These are phyloP conservation scores for Leishmania braziliensis DNA, from an alignment of 208 protist species.

Conservation along the genomic window DNA sequence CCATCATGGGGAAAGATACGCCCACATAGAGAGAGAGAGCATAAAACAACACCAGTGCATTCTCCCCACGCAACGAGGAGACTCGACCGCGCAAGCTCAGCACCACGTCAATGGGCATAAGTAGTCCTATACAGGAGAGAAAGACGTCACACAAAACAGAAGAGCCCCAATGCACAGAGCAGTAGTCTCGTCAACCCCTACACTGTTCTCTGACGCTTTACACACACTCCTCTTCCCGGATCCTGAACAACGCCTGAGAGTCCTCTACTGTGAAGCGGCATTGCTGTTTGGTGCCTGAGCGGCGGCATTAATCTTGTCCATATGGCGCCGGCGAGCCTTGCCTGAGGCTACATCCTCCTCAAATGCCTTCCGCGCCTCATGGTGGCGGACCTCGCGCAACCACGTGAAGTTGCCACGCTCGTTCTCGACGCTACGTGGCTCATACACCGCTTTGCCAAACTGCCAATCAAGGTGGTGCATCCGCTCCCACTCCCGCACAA, in stretches of 20 bases:
- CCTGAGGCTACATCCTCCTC: slow-evolving; percentile 56
- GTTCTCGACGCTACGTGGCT: slow-evolving; percentile 66
- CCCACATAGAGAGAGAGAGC: not conserved
- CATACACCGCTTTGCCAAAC: slow-evolving; percentile 91
- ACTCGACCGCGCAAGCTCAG: not conserved
- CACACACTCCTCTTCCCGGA: not conserved
- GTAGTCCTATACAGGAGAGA: not conserved
- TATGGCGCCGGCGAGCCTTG: slow-evolving; percentile 67
- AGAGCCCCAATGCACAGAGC: not conserved
- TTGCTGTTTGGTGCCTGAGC: slow-evolving; percentile 1
- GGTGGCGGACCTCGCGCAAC: slow-evolving; percentile 76
- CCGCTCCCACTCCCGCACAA: slow-evolving; percentile 89
- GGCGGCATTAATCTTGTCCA: slow-evolving; percentile 65
- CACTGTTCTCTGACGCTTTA: not conserved
- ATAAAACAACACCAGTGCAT: not conserved
- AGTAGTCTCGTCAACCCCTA: not conserved
- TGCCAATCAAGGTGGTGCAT: slow-evolving; percentile 92
- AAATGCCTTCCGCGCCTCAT: slow-evolving; percentile 63
- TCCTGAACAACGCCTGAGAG: too few species aligned
- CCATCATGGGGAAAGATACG: not conserved
- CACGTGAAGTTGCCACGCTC: slow-evolving; percentile 87
- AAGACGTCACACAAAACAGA: not conserved
- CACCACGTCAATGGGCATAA: not conserved
- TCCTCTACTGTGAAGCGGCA: not conserved
- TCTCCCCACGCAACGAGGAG: not conserved